Base-by-base conservation (phyloP, 371 early-diverging fungal species). In the Mucor sp. region DNA sequence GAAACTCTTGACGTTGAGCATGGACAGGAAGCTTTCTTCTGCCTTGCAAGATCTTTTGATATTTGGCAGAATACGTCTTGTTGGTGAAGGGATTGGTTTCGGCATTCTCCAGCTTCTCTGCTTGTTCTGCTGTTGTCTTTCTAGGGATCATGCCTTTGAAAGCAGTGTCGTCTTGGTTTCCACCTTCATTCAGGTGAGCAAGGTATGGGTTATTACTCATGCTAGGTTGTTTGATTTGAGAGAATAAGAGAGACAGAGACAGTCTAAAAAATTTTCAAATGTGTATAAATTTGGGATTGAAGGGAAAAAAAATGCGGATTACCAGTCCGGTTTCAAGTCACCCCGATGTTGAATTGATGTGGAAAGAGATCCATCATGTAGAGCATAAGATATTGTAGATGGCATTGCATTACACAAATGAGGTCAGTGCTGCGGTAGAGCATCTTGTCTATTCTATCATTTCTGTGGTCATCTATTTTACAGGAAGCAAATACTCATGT, bases 21-120 rank as follows among this genome's bases (percentile, higher is more conserved):
- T 82, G 85, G 41, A 90, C 88, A 2, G 92, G 92, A 3, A 91
- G 77, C 23, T 72, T 76, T 8, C 74, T 77, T 47, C 89, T 74
- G 58, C 87, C 83, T 80, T 84, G 60, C 66, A 79, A 79, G 21
- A 91, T 82, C 70, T 89, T 88, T 63, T 78, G 82, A 81, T 99
- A 99, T 71, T 88, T 86, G 8, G 90, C 85, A 25, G 92, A 84
- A 75, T 85, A 97, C 8, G 90, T 83, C 56, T 87, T 85, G 37
- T 89, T 88, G 12, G 91, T 98, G 75, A 94, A 95, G 8, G 91
- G 91, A 80, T 95, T 99, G 70, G 74, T 58, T 0, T 65, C 62
- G 50, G 88, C 95, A 62, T 92, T 86, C 70, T 99, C 99, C 23
- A 89, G 72, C 15, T 78, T 79, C 72, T 84, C 87, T 11, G 86